A percentile compares a stretch with the other conserved stretches of the same genome.
phyloP scores from a whole-genome alignment of 208 protist genomes.

The Phytomonas serpens region DNA sequence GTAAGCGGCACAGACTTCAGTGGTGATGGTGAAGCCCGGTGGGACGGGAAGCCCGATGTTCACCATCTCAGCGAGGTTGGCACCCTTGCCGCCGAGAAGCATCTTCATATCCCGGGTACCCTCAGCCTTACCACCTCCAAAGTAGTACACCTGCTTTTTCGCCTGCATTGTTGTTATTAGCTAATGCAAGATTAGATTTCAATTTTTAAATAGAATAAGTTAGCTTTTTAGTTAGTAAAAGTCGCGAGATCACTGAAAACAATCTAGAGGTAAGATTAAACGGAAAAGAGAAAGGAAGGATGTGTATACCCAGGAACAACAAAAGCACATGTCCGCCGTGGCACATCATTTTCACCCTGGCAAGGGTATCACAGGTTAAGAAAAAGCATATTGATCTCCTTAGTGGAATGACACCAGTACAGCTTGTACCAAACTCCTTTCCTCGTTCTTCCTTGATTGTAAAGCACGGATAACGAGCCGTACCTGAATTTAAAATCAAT shows the following conservation, averaged over 20 bases:
- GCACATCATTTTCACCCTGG: too few species aligned
- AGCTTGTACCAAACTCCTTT: too few species aligned
- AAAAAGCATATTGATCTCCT: too few species aligned
- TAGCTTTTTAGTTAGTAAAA: not conserved
- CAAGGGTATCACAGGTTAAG: too few species aligned
- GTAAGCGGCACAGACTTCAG: conserved; percentile 74
- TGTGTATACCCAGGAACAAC: not conserved
- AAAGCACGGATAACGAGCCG: not conserved
- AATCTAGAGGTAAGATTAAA: conserved; percentile 11
- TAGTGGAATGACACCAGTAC: too few species aligned
- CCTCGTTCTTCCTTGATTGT: not conserved
- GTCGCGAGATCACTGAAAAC: not conserved
- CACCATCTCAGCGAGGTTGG: conserved; percentile 90
- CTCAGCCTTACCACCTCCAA: conserved; percentile 67
- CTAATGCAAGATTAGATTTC: not conserved
- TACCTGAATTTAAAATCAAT: not conserved
- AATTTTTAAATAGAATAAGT: conserved; percentile 2
- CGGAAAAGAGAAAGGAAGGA: conserved; percentile 11
- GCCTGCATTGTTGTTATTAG: conserved; percentile 21
- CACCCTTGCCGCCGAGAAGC: conserved; percentile 92
- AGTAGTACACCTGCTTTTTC: conserved; percentile 79
- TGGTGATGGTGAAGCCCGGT: conserved; percentile 93
- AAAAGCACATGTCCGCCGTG: too few species aligned
- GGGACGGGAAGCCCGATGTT: conserved; percentile 90
- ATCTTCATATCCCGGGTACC: conserved; percentile 82